phyloP scores from a whole-genome alignment of 805 yeast species.

The Candida wancherniae region DNA sequence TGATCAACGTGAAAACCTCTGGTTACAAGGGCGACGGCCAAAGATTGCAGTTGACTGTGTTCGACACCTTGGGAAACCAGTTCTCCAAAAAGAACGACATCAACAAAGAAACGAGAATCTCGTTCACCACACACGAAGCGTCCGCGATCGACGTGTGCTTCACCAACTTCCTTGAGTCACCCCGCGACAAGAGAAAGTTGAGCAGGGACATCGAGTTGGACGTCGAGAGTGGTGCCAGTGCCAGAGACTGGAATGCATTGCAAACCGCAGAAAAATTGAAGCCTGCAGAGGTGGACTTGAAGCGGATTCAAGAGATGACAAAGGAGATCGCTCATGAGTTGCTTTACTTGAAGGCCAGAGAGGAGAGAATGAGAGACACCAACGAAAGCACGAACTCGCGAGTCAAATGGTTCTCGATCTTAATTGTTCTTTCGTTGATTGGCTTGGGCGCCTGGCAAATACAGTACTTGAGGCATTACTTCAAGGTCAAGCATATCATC shows the following conservation, averaged over 20 bases:
- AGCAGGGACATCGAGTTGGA: conserved; percentile 81
- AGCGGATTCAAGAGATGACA: conserved; percentile 80
- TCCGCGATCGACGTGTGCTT: conserved; percentile 91
- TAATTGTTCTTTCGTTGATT: conserved; percentile 63
- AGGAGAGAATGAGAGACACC: conserved; percentile 90
- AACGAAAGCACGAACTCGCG: conserved; percentile 94
- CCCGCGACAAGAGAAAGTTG: conserved; percentile 33
- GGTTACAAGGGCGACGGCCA: conserved; percentile 90
- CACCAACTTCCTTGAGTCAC: conserved; percentile 49
- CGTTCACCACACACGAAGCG: conserved; percentile 78
- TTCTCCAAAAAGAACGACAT: conserved; percentile 70
- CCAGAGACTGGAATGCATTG: conserved; percentile 95
- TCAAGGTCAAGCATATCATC: conserved; percentile 78
- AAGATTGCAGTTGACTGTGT: conserved; percentile 57
- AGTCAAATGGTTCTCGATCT: conserved; percentile 79
- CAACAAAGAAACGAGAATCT: conserved; percentile 65
- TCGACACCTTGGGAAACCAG: conserved; percentile 81
- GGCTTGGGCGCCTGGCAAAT: conserved; percentile 91
- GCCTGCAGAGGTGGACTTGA: conserved; percentile 87
- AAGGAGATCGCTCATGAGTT: conserved; percentile 77
- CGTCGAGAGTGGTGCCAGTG: conserved; percentile 92
- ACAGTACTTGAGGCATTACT: conserved; percentile 85
- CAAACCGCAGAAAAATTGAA: conserved; percentile 90
- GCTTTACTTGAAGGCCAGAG: conserved; percentile 80
- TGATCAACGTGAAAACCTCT: conserved; percentile 68